Conservation (phyloP, 495 filamentous ascomycete species). For the Penicillium steckii region DNA sequence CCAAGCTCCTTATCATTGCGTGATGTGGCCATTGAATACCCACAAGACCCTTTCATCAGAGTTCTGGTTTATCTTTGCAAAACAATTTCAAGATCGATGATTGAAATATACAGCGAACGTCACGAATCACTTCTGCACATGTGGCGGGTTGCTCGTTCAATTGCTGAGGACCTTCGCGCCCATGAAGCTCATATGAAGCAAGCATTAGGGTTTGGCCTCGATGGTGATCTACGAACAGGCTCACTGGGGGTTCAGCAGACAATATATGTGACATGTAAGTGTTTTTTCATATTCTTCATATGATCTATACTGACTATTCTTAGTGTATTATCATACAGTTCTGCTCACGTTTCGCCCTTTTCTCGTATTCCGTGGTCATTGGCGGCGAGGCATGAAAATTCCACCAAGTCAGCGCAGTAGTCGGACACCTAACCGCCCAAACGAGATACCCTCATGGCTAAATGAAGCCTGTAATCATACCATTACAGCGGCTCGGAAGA, state of each 20-base stretch:
- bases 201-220: constrained; percentile 35
- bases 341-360: constrained; percentile 47
- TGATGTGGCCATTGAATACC: constrained; percentile 34
- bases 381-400: constrained; percentile 31
- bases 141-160: constrained; percentile 42
- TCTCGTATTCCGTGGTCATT: constrained; percentile 43
- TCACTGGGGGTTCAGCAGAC: constrained; percentile 37
- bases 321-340: constrained; percentile 43
- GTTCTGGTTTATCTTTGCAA: constrained; percentile 32
- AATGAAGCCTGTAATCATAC: constrained; percentile 45
- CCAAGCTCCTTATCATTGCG: constrained; percentile 34
- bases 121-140: constrained; percentile 45
- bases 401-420: constrained; percentile 7
- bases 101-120: constrained; percentile 39
- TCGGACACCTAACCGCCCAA: constrained; percentile 16
- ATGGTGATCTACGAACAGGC: constrained; percentile 29
- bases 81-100: constrained; percentile 31
- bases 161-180: constrained; percentile 32
- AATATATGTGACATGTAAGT: constrained; percentile 35
- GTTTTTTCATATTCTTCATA: background rate
- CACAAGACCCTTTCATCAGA: constrained; percentile 37
- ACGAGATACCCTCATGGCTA: constrained; percentile 39
- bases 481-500: constrained; percentile 34
- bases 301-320: background rate
- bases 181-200: constrained; percentile 30